A percentile compares a stretch with the other conserved stretches of the same genome.
Evolutionary conservation across 305 asterid species (phyloP).

Genomic region (Solanum chacoense): DNA sequence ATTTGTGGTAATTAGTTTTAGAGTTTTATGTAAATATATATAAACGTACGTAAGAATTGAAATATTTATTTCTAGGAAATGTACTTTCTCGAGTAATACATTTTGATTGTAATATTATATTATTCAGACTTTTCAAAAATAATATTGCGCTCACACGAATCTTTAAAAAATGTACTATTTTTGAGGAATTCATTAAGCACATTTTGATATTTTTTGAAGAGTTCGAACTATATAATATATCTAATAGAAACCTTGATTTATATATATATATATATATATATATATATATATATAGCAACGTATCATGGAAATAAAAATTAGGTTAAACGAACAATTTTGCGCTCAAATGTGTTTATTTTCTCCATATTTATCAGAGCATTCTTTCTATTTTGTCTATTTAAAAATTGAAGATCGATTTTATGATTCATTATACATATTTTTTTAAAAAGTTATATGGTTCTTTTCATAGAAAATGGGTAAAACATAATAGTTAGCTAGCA

Average conservation of each 20-base stretch:
- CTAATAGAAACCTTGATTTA: neutral
- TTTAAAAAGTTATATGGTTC: neutral
- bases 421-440: neutral
- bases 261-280: neutral
- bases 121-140: neutral
- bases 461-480: neutral
- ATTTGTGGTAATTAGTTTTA: neutral
- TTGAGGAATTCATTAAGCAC: neutral
- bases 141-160: rapidly evolving
- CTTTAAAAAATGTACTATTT: neutral
- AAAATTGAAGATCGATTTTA: neutral
- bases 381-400: neutral
- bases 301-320: neutral
- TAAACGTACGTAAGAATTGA: neutral
- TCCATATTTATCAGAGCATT: neutral
- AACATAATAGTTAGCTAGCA: neutral
- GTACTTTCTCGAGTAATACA: neutral
- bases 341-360: neutral
- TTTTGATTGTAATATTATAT: neutral
- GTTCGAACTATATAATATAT: neutral
- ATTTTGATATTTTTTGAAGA: neutral
- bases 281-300: neutral
- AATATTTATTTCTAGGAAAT: neutral
- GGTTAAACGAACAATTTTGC: neutral
- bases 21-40: neutral